phyloP scores from a whole-genome alignment of 176 grass and related monocot species.

The Ampelocalamus luodianensis region DNA sequence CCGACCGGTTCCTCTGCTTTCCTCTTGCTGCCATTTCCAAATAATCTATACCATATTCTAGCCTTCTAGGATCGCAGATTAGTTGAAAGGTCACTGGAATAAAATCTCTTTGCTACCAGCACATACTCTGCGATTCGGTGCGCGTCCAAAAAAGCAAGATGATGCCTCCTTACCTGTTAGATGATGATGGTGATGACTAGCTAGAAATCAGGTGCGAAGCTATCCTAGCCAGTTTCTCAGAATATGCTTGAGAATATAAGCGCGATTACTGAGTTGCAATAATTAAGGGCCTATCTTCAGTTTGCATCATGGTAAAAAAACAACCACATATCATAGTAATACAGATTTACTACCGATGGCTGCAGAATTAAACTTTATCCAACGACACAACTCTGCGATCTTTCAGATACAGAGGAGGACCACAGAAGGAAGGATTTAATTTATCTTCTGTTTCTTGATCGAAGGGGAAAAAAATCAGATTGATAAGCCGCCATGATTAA shows the following conservation, averaged over 20 bases:
- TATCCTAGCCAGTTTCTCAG: conserved; percentile 24
- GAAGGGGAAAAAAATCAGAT: background rate
- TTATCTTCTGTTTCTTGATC: background rate
- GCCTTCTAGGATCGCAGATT: background rate
- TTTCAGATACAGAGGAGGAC: background rate
- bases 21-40: conserved; percentile 20
- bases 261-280: background rate
- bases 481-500: conserved; percentile 24
- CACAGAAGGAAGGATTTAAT: background rate
- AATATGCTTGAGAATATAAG: conserved; percentile 45
- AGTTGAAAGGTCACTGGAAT: conserved; percentile 22
- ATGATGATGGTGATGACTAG: conserved; percentile 3
- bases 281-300: background rate
- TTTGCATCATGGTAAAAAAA: background rate
- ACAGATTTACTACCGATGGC: background rate
- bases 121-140: conserved; percentile 16
- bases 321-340: background rate
- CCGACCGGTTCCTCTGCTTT: background rate
- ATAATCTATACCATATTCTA: conserved; percentile 10
- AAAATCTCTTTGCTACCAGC: conserved; percentile 38
- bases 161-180: conserved; percentile 13
- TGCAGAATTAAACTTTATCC: background rate
- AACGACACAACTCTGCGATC: background rate
- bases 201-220: conserved; percentile 10
- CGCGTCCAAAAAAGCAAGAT: conserved; percentile 13